A percentile compares a stretch with the other conserved stretches of the same genome.
These are phyloP conservation scores for Candida jianshihensis DNA, from an alignment of 805 yeast species.

Conservation along the genomic window DNA sequence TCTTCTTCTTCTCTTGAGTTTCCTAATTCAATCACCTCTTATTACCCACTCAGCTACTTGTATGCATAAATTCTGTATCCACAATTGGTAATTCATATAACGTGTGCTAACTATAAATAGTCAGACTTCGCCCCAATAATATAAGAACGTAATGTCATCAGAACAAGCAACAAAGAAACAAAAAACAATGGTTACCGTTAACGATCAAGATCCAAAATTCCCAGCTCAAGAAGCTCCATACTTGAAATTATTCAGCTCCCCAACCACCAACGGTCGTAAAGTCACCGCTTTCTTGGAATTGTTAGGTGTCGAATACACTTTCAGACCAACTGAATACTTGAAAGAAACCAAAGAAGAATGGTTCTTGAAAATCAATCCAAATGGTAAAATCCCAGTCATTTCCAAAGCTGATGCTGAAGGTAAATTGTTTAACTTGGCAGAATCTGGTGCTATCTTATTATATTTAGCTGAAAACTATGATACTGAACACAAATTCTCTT, in stretches of 20 bases:
- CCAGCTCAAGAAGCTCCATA: constrained; percentile 29
- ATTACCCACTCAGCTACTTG: background rate
- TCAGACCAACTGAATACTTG: constrained; percentile 32
- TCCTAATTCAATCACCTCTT: background rate
- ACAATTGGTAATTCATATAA: background rate
- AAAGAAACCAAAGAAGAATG: constrained; percentile 47
- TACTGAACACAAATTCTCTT: constrained; percentile 35
- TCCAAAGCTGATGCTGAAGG: constrained; percentile 31
- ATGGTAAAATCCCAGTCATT: constrained; percentile 56
- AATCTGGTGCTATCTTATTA: constrained; percentile 54
- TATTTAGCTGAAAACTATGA: constrained; percentile 57
- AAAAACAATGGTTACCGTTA: constrained; percentile 2
- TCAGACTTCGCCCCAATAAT: too few species aligned
- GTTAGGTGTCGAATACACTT: constrained; percentile 25
- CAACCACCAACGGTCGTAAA: constrained; percentile 36
- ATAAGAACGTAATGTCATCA: background rate
- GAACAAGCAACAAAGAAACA: constrained; percentile 1
- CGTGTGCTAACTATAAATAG: background rate
- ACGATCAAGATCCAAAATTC: constrained; percentile 11
- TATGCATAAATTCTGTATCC: too few species aligned
- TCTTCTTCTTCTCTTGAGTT: background rate
- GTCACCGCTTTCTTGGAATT: constrained; percentile 30
- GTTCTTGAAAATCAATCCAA: constrained; percentile 50
- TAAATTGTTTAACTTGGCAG: constrained; percentile 37
- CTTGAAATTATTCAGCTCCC: constrained; percentile 33